Evolutionary conservation across 2,329 filamentous ascomycete species (phyloP).

Genomic region (Claviceps humidiphila): DNA sequence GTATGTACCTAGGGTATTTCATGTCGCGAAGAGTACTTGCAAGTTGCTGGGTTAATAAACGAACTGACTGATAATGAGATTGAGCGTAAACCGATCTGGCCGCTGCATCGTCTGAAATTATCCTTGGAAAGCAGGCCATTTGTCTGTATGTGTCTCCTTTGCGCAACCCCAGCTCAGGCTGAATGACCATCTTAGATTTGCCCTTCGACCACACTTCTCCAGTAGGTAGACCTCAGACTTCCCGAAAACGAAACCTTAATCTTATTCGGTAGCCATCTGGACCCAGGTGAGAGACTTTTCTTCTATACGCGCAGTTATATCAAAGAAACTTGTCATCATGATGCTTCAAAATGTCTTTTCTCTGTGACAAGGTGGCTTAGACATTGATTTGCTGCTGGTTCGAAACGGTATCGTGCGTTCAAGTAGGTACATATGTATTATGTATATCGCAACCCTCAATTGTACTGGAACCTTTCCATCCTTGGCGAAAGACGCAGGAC

Average conservation of each 20-base stretch:
- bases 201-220: not conserved
- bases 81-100: not conserved
- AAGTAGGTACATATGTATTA: too few species aligned
- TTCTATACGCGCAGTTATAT: not conserved
- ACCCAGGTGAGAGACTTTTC: too few species aligned
- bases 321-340: not conserved
- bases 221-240: not conserved
- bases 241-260: too few species aligned
- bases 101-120: not conserved
- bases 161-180: too few species aligned
- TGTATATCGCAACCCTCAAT: not conserved
- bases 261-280: not conserved
- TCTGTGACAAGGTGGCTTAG: not conserved
- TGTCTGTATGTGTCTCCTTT: not conserved
- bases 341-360: not conserved
- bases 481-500: not conserved
- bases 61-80: not conserved
- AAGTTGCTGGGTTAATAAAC: too few species aligned
- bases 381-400: not conserved
- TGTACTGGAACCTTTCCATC: not conserved
- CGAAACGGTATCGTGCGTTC: not conserved
- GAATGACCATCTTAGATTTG: not conserved
- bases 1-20: too few species aligned
- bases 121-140: not conserved
- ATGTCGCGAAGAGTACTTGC: too few species aligned